These are phyloP conservation scores for Plasmodium falciparum DNA, from an alignment of 169 alveolate genomes.

Conservation along the genomic window DNA sequence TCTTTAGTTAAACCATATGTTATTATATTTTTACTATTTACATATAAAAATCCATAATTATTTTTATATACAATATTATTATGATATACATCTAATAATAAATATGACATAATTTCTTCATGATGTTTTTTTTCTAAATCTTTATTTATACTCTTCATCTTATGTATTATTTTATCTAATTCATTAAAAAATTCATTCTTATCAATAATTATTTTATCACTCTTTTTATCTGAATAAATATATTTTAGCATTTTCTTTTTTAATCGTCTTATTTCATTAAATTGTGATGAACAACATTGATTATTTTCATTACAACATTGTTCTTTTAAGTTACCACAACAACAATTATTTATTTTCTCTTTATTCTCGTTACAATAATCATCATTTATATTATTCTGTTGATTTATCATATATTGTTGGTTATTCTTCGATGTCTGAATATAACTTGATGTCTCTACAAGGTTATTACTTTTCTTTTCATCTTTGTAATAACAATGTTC, in stretches of 20 bases:
- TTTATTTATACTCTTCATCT: slow-evolving; percentile 27
- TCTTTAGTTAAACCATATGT: slow-evolving; percentile 38
- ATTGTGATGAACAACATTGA: slow-evolving; percentile 3
- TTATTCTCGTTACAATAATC: no score
- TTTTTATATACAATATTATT: slow-evolving; percentile 50
- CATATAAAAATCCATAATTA: slow-evolving; percentile 13
- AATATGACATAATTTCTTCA: slow-evolving; percentile 39
- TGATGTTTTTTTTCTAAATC: slow-evolving; percentile 21
- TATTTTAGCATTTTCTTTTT: slow-evolving; percentile 35
- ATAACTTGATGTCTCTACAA: no score
- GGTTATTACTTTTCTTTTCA: no score
- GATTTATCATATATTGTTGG: no score
- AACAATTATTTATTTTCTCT: no score
- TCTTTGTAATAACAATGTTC: no score
- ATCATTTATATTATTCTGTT: no score
- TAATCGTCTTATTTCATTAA: slow-evolving; percentile 34
- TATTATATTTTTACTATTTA: slow-evolving; percentile 56
- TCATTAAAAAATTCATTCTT: slow-evolving; percentile 39
- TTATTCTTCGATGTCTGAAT: no score
- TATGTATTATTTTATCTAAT: slow-evolving; percentile 41
- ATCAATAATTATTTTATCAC: slow-evolving; percentile 39
- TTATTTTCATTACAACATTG: neutral
- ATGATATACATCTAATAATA: slow-evolving; percentile 56
- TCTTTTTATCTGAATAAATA: slow-evolving; percentile 25
- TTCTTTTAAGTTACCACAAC: no score